A percentile compares a stretch with the other conserved stretches of the same genome.
These are phyloP conservation scores for Rosa hybrid DNA, from an alignment of 331 rosid genomes.

Conservation along the genomic window DNA sequence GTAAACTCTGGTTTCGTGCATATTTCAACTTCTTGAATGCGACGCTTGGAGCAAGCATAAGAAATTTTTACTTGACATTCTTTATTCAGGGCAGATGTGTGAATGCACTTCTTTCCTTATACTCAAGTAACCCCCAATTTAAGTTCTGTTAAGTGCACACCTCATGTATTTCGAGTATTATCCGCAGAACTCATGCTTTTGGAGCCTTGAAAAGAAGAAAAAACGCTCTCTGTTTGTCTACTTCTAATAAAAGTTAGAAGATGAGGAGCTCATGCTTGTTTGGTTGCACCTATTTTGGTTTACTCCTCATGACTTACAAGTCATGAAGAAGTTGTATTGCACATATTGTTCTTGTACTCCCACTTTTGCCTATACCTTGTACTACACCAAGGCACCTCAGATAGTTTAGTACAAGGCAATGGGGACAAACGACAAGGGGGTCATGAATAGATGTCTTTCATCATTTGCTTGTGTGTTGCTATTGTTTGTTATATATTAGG, in stretches of 20 bases:
- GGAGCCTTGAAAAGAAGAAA: neutral
- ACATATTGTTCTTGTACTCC: neutral
- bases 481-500: neutral
- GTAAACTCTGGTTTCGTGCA: neutral
- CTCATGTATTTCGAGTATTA: neutral
- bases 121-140: neutral
- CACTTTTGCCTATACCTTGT: neutral
- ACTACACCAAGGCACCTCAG: neutral
- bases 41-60: neutral
- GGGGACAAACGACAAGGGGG: neutral
- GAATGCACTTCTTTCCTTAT: neutral
- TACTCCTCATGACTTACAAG: neutral
- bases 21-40: neutral
- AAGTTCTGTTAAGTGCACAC: neutral
- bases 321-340: neutral
- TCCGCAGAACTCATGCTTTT: neutral
- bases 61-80: neutral
- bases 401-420: neutral
- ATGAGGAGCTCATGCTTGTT: neutral
- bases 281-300: neutral
- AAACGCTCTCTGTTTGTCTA: neutral
- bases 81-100: neutral
- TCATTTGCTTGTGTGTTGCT: neutral
- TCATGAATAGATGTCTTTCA: constrained; percentile 1
- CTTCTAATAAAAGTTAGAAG: neutral